A percentile compares a stretch with the other conserved stretches of the same genome.
phyloP scores from a whole-genome alignment of 495 filamentous ascomycete genomes.

The Penicillium psychrofluorescens region DNA sequence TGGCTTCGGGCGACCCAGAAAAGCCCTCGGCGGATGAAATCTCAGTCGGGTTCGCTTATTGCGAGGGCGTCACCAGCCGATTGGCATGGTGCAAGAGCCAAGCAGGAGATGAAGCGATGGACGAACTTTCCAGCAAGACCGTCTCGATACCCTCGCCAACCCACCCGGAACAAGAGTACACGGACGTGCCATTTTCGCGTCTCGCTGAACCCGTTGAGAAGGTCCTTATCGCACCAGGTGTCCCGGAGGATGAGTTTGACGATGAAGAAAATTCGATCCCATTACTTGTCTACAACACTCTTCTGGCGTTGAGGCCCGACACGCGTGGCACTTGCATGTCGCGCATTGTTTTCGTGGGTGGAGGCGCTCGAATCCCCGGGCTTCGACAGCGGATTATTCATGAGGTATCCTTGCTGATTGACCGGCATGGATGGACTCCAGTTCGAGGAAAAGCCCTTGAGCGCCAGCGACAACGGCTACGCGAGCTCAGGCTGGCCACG shows the following conservation, averaged over 20 bases:
- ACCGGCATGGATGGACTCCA: slow-evolving; percentile 67
- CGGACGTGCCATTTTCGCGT: slow-evolving; percentile 54
- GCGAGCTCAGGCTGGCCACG: slow-evolving; percentile 23
- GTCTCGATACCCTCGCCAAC: slow-evolving; percentile 40
- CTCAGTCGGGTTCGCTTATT: slow-evolving; percentile 61
- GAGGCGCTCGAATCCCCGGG: slow-evolving; percentile 71
- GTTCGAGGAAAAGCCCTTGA: slow-evolving; percentile 57
- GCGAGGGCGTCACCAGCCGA: slow-evolving; percentile 66
- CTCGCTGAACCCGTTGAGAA: slow-evolving; percentile 70
- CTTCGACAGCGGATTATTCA: slow-evolving; percentile 71
- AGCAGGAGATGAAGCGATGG: slow-evolving; percentile 1
- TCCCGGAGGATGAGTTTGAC: slow-evolving; percentile 54
- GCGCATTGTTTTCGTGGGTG: slow-evolving; percentile 81
- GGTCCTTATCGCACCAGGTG: slow-evolving; percentile 57
- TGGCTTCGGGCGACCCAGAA: slow-evolving; percentile 14
- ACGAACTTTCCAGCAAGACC: not conserved
- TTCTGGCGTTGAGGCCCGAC: slow-evolving; percentile 72
- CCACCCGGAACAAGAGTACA: slow-evolving; percentile 27
- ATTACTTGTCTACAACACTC: slow-evolving; percentile 63
- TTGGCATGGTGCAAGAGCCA: slow-evolving; percentile 66
- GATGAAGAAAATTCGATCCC: slow-evolving; percentile 78
- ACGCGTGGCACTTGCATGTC: slow-evolving; percentile 80
- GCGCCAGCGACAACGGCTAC: slow-evolving; percentile 45
- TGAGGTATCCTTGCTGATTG: slow-evolving; percentile 60
- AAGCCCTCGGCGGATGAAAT: slow-evolving; percentile 14